Evolutionary conservation across 2,329 filamentous ascomycete genomes (phyloP), one percentile per base, ranked within the genome.

Genomic region (Cryphonectria parasitica): DNA sequence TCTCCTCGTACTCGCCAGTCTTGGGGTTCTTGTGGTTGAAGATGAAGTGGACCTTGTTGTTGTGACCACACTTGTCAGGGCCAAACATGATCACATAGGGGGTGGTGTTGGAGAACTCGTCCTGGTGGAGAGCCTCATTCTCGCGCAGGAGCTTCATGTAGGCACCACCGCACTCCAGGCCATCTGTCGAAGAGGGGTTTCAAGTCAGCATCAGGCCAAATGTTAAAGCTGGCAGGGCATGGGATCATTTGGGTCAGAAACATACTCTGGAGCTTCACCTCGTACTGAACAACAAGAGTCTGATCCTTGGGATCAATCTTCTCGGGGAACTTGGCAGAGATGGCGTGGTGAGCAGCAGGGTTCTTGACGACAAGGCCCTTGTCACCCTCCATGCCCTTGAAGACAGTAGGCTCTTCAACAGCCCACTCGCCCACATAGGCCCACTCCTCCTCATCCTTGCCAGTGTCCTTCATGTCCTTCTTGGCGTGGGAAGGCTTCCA

Each of bases 21-120:
- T 97, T 98, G 81, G 96, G 96, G 90, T 98, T 99, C 93, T 98
- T 99, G 92, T 99, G 96, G 85, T 97, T 96, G 90, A 99, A 97
- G 83, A 99, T 99, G 86, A 99, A 97, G 84, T 90, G 88, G 67
- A 97, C 93, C 92, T 98, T 98, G 91, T 99, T 99, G 83, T 94
- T 98, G 81, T 94, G 89, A 83, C 96, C 96, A 82, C 96, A 99
- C 91, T 98, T 98, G 88, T 99, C 96, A 77, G 96, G 96, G 76
- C 96, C 96, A 81, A 99, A 99, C 96, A 99, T 99, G 88, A 99
- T 97, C 77, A 99, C 93, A 81, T 99, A 99, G 64, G 96, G 96
- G 60, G 95, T 97, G 73, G 92, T 90, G 85, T 99, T 98, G 82
- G 93, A 94, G 87, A 99, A 99, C 87, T 99, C 96, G 75, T 98